phyloP scores from a whole-genome alignment of 306 rosid genomes.

The Oemleria cerasiformis region DNA sequence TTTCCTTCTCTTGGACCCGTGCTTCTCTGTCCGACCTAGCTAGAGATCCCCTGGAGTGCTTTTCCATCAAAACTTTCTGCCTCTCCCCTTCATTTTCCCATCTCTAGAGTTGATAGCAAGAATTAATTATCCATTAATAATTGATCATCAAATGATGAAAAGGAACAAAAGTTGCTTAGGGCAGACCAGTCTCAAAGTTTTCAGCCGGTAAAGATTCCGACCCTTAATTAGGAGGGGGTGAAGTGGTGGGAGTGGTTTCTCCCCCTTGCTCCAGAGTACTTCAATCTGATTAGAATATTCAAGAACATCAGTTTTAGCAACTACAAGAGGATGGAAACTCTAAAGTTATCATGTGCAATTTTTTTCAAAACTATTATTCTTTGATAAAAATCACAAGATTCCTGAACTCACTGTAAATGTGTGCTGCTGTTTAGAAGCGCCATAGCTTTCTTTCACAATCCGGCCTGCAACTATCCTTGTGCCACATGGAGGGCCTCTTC shows the following conservation, averaged over 20 bases:
- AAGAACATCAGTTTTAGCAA: conserved; percentile 15
- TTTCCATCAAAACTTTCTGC: conserved; percentile 59
- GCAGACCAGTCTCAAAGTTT: conserved; percentile 86
- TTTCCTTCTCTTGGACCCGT: conserved; percentile 58
- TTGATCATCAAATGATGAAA: conserved; percentile 3
- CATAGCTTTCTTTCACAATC: conserved; percentile 88
- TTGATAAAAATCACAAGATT: background rate
- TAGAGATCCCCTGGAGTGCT: conserved; percentile 69
- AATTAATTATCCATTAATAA: conserved; percentile 16
- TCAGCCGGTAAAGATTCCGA: conserved; percentile 78
- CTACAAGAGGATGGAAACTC: no score
- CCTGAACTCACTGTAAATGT: conserved; percentile 73
- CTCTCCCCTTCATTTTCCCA: conserved; percentile 79
- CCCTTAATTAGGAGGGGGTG: conserved; percentile 84
- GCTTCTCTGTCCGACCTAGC: conserved; percentile 72
- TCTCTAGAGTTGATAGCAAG: conserved; percentile 38
- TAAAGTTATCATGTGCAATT: no score
- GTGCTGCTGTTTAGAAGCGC: conserved; percentile 86
- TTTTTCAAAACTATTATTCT: background rate
- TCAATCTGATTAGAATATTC: conserved; percentile 57
- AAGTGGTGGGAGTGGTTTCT: conserved; percentile 76
- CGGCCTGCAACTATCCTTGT: conserved; percentile 79
- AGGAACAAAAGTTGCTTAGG: conserved; percentile 15
- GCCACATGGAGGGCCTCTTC: conserved; percentile 70
- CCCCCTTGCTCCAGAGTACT: conserved; percentile 95